phyloP scores from a whole-genome alignment of 495 filamentous ascomycete species.

The Corynascus novoguineensis region DNA sequence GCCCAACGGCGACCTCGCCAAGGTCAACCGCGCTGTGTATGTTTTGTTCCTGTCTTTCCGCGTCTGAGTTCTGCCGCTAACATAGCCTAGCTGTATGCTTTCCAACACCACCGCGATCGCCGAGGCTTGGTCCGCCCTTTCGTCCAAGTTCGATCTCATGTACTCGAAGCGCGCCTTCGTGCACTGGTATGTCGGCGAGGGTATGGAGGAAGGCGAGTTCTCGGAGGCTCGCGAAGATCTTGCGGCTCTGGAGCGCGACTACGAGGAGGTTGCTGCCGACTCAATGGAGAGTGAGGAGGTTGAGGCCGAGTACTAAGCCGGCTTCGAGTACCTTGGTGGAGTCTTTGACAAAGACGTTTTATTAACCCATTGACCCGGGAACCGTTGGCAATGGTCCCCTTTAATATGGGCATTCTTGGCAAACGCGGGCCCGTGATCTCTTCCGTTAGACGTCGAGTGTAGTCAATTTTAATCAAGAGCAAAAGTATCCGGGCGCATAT shows the following conservation, averaged over 20 bases:
- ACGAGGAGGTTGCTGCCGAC: slow-evolving; percentile 98
- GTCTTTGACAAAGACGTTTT: slow-evolving; percentile 1
- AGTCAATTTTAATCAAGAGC: slow-evolving; percentile 31
- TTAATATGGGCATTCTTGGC: slow-evolving; percentile 30
- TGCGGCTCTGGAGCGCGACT: slow-evolving; percentile 95
- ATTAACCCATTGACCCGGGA: slow-evolving; percentile 17
- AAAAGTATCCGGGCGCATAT: neutral
- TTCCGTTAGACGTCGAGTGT: slow-evolving; percentile 31
- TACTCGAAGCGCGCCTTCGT: slow-evolving; percentile 99
- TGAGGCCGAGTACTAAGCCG: slow-evolving; percentile 88
- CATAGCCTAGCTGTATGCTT: slow-evolving; percentile 74
- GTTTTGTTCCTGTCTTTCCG: slow-evolving; percentile 34
- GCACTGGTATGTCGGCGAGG: slow-evolving; percentile 99
- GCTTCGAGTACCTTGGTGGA: slow-evolving; percentile 6
- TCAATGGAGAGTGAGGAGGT: slow-evolving; percentile 82
- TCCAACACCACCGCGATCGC: slow-evolving; percentile 99
- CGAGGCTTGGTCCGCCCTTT: slow-evolving; percentile 95
- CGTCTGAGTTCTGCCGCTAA: slow-evolving; percentile 14
- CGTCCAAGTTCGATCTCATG: slow-evolving; percentile 99
- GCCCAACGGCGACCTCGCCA: slow-evolving; percentile 93
- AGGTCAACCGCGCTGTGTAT: slow-evolving; percentile 96
- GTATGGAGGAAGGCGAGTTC: slow-evolving; percentile 99
- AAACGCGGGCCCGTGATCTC: slow-evolving; percentile 27
- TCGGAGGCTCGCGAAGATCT: slow-evolving; percentile 97
- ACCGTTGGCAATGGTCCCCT: slow-evolving; percentile 21